A percentile compares a stretch with the other conserved stretches of the same genome.
Conservation (phyloP, 768 basidiomycete species). For the Termitomyces sp. region DNA sequence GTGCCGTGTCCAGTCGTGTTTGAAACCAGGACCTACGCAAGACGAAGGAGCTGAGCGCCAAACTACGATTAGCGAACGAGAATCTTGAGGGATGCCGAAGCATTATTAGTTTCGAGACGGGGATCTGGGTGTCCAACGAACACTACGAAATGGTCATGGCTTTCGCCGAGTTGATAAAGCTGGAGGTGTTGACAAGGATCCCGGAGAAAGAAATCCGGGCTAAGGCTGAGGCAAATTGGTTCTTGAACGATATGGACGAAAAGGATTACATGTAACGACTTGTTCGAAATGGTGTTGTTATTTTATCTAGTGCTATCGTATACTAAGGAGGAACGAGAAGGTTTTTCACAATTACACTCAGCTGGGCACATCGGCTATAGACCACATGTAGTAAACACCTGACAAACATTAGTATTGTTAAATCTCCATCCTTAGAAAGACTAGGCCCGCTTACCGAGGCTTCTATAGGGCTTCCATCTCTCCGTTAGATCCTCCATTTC, state of each 20-base stretch:
- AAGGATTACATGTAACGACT: background rate
- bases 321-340: too few relatives aligned
- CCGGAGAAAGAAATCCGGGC: background rate
- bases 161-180: background rate
- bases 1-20: constrained; percentile 1
- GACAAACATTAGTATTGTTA: background rate
- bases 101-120: background rate
- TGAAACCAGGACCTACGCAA: background rate
- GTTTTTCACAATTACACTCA: background rate
- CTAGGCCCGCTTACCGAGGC: constrained; percentile 53
- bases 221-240: background rate
- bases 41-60: background rate
- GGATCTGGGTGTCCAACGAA: background rate
- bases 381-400: constrained; percentile 91
- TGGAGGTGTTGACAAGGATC: background rate
- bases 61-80: background rate
- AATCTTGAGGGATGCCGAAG: background rate
- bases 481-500: constrained; percentile 82
- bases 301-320: too few relatives aligned
- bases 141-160: background rate
- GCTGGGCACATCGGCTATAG: constrained; percentile 47
- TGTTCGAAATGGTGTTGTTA: too few relatives aligned
- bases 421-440: background rate
- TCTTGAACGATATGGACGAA: background rate
- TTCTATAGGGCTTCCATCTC: constrained; percentile 79